phyloP scores from a whole-genome alignment of 805 yeast genomes.

The Candida vartiovaarae region DNA sequence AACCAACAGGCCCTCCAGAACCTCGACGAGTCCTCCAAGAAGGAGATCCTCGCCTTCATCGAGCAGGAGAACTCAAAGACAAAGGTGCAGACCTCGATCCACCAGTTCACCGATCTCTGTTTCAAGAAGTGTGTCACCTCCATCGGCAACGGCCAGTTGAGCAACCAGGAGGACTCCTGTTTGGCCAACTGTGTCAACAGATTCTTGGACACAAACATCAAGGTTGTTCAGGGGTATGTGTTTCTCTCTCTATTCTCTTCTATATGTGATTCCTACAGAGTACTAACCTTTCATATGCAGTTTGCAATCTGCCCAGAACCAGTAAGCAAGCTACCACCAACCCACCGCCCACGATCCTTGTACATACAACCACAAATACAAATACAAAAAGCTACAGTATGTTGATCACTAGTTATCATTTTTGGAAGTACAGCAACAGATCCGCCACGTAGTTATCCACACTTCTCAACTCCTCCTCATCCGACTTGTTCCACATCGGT shows the following conservation, averaged over 20 bases:
- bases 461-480: constrained; percentile 9
- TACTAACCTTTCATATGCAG: constrained; percentile 5
- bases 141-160: constrained; percentile 42
- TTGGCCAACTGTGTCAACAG: constrained; percentile 76
- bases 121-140: constrained; percentile 72
- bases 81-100: constrained; percentile 81
- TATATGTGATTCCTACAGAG: no score
- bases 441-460: constrained; percentile 11
- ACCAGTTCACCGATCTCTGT: constrained; percentile 83
- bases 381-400: no score
- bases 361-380: constrained; percentile 2
- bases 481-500: constrained; percentile 13
- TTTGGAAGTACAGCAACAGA: constrained; percentile 1
- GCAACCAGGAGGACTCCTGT: constrained; percentile 60
- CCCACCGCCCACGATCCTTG: background rate
- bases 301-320: constrained; percentile 17
- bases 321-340: background rate
- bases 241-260: background rate
- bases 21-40: constrained; percentile 63
- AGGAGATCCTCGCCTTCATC: constrained; percentile 67
- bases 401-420: background rate
- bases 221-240: constrained; percentile 54
- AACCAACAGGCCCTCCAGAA: constrained; percentile 34
- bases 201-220: constrained; percentile 80
- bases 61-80: constrained; percentile 82